These are phyloP conservation scores for Leucocoprinus leucothites DNA, from an alignment of 768 basidiomycete genomes.

Conservation along the genomic window DNA sequence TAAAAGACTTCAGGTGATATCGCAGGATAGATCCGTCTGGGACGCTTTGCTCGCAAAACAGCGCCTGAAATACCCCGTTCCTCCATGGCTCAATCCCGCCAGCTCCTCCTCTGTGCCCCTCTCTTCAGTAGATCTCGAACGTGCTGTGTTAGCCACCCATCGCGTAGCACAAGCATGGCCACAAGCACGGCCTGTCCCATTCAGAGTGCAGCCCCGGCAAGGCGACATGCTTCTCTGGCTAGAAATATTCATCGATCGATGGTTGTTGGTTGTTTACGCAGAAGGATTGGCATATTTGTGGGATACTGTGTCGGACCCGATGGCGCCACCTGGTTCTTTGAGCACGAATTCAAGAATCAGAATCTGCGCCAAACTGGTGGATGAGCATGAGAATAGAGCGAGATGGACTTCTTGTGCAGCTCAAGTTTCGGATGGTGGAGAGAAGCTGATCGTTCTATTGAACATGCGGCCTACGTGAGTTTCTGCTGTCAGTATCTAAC, in stretches of 20 bases:
- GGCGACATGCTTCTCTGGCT: conserved; percentile 29
- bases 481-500: neutral
- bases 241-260: conserved; percentile 41
- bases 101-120: neutral
- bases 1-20: conserved; percentile 1
- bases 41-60: neutral
- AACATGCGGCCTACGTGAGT: conserved; percentile 4
- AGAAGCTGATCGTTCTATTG: conserved; percentile 8
- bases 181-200: neutral
- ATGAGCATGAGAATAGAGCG: neutral
- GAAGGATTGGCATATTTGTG: conserved; percentile 41
- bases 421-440: conserved; percentile 1
- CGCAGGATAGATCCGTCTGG: conserved; percentile 6
- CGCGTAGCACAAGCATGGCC: conserved; percentile 7
- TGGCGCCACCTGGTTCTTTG: conserved; percentile 9
- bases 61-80: neutral
- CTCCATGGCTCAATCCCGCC: neutral
- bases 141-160: conserved; percentile 3
- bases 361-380: conserved; percentile 14
- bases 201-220: neutral
- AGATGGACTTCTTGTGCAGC: conserved; percentile 3
- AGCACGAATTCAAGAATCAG: neutral
- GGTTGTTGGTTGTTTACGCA: conserved; percentile 42
- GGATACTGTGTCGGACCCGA: conserved; percentile 25
- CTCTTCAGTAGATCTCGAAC: neutral